phyloP scores from a whole-genome alignment of 2,329 filamentous ascomycete species.

The Neophaeococcomyces mojaviensis region DNA sequence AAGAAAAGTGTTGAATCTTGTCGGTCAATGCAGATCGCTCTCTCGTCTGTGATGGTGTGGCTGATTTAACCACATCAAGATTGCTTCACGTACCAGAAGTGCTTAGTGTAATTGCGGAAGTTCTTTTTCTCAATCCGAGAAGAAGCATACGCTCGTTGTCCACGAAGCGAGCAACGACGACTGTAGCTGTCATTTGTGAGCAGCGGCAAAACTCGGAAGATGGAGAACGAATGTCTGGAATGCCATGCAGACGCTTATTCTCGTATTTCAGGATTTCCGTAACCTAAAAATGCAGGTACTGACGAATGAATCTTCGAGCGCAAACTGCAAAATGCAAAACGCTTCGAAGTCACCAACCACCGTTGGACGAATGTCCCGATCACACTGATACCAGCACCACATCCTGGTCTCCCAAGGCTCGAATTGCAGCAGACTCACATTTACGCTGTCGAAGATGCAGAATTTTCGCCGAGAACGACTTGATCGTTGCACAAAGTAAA shows the following conservation, averaged over 20 bases:
- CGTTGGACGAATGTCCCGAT: neutral
- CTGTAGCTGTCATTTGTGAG: neutral
- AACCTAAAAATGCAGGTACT: neutral
- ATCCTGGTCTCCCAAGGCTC: conserved; percentile 1
- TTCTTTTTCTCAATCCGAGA: too few species aligned
- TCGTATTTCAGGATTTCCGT: neutral
- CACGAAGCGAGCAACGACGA: too few species aligned
- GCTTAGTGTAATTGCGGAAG: too few species aligned
- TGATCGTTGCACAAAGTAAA: neutral
- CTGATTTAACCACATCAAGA: neutral
- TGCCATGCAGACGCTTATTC: conserved; percentile 1
- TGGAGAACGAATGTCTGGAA: neutral
- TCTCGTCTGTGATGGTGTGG: conserved; percentile 6
- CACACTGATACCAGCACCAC: neutral
- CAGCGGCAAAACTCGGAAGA: neutral
- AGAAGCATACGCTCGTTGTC: too few species aligned
- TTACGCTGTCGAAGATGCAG: conserved; percentile 2
- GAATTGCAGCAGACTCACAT: conserved; percentile 4
- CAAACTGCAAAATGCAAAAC: conserved; percentile 3
- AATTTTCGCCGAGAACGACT: neutral
- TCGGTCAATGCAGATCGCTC: conserved; percentile 1
- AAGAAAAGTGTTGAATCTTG: neutral
- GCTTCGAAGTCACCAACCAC: neutral
- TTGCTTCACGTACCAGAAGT: neutral
- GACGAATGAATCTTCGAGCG: conserved; percentile 6